phyloP scores from a whole-genome alignment of 495 filamentous ascomycete species.

The Choiromyces venosus region DNA sequence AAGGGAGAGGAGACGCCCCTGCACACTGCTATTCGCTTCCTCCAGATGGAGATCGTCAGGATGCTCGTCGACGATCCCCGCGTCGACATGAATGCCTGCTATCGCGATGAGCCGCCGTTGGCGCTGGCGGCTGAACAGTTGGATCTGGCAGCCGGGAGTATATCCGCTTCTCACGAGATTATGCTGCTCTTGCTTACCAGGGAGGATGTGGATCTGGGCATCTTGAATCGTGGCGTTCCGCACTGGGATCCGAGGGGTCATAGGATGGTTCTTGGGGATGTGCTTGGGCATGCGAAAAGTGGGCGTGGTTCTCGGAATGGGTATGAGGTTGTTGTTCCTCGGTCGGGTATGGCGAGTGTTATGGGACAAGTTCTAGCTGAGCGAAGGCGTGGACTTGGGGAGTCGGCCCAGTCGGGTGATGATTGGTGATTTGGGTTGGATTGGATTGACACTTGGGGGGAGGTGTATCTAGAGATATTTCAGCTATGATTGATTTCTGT shows the following conservation, averaged over 20 bases:
- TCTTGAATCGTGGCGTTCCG: neutral
- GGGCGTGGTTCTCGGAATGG: neutral
- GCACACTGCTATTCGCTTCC: neutral
- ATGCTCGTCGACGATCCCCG: neutral
- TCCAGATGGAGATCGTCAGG: neutral
- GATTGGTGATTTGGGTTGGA: neutral
- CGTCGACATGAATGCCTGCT: neutral
- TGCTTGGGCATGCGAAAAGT: neutral
- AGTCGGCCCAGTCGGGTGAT: neutral
- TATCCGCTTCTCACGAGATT: neutral
- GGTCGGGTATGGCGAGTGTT: neutral
- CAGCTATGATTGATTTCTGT: too few relatives aligned
- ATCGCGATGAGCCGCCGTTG: neutral
- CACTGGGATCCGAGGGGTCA: neutral
- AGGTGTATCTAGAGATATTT: too few relatives aligned
- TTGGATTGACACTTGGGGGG: too few relatives aligned
- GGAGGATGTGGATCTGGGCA: neutral
- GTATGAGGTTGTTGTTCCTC: neutral
- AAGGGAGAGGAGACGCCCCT: neutral
- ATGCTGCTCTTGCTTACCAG: neutral
- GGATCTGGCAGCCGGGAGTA: neutral
- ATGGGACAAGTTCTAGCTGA: neutral
- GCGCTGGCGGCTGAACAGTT: too few relatives aligned
- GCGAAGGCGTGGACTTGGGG: neutral
- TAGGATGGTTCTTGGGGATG: neutral